phyloP scores from a whole-genome alignment of 2,329 filamentous ascomycete genomes.

The Aspergillus fumigatiaffinis region DNA sequence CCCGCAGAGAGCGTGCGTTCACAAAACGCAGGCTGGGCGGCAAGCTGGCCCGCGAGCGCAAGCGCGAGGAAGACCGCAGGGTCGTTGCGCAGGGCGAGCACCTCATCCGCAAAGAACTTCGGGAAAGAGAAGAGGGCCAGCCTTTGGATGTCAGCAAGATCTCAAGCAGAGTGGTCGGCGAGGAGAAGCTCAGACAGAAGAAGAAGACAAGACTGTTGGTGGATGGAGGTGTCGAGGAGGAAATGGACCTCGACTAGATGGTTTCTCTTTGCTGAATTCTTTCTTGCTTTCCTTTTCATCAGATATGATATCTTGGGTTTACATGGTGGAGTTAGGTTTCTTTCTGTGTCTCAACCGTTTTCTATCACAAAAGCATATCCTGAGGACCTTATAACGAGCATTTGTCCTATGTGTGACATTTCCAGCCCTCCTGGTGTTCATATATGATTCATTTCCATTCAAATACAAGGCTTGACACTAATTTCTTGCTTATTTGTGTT shows the following conservation, averaged over 20 bases:
- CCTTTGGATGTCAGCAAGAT: constrained; percentile 33
- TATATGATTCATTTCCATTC: neutral
- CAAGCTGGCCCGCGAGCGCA: constrained; percentile 67
- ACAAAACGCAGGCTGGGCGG: constrained; percentile 92
- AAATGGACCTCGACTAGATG: constrained; percentile 46
- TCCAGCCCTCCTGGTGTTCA: neutral
- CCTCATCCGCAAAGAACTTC: constrained; percentile 70
- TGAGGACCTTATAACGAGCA: neutral
- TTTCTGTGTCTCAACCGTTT: constrained; percentile 10
- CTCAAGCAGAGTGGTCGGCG: constrained; percentile 35
- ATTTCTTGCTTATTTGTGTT: neutral
- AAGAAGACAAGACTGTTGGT: constrained; percentile 43
- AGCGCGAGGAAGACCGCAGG: constrained; percentile 76
- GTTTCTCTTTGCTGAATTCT: constrained; percentile 3
- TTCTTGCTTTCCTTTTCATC: constrained; percentile 13
- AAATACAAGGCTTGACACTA: neutral
- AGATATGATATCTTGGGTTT: constrained; percentile 15
- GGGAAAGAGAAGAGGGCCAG: constrained; percentile 52
- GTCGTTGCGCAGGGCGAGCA: constrained; percentile 90
- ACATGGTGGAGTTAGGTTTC: constrained; percentile 20
- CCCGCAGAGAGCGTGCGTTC: constrained; percentile 80
- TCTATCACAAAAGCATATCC: constrained; percentile 6
- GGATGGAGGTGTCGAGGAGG: constrained; percentile 43
- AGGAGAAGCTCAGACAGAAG: constrained; percentile 41
- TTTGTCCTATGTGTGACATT: neutral